A percentile compares a stretch with the other conserved stretches of the same genome.
Conservation (phyloP, 2,329 filamentous ascomycete genomes). For the Fusarium beomiforme region DNA sequence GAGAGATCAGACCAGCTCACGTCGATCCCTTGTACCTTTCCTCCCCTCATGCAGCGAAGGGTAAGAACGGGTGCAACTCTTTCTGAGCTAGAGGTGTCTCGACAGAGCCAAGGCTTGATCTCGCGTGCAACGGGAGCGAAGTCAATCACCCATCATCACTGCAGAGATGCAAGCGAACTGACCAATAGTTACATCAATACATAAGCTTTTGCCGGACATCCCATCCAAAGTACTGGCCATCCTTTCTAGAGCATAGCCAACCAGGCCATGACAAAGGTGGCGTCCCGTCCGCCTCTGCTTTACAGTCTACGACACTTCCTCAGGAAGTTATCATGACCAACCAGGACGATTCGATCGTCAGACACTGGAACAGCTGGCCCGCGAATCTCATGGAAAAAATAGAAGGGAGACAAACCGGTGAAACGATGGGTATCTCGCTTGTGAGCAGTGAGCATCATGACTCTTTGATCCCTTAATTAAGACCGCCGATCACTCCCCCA, state of each 20-base stretch:
- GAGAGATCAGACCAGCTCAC: slow-evolving; percentile 19
- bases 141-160: slow-evolving; percentile 33
- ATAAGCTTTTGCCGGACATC: slow-evolving; percentile 28
- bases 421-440: slow-evolving; percentile 3
- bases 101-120: slow-evolving; percentile 21
- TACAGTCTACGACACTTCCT: neutral
- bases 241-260: slow-evolving; percentile 23
- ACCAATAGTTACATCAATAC: slow-evolving; percentile 16
- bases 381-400: neutral
- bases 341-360: slow-evolving; percentile 29
- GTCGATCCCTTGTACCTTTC: slow-evolving; percentile 17
- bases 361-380: neutral
- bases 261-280: slow-evolving; percentile 35
- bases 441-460: slow-evolving; percentile 32
- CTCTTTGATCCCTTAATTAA: neutral
- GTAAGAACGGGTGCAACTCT: slow-evolving; percentile 14
- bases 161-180: neutral
- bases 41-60: slow-evolving; percentile 1
- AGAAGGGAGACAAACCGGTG: neutral
- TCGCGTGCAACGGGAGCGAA: slow-evolving; percentile 26
- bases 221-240: slow-evolving; percentile 29
- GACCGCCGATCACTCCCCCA: slow-evolving; percentile 22
- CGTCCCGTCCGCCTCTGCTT: slow-evolving; percentile 16
- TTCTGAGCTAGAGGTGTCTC: slow-evolving; percentile 10
- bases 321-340: slow-evolving; percentile 3